Conservation (phyloP, 2,329 filamentous ascomycete species). For the Fusarium palustre region DNA sequence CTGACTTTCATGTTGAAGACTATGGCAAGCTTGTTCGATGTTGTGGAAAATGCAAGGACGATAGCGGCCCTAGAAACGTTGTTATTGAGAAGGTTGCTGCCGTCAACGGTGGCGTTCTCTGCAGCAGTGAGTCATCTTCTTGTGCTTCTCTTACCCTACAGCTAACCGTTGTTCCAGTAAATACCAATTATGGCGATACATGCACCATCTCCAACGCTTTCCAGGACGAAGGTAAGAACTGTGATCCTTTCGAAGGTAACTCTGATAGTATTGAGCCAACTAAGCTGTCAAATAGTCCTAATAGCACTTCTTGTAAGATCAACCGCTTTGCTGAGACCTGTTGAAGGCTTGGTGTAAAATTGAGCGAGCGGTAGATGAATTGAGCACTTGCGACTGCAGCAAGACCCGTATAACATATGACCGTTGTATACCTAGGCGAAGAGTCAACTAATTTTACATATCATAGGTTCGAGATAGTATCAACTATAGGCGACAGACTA, state of each 20-base stretch:
- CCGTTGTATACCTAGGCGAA: background rate
- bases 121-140: conserved; percentile 26
- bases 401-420: background rate
- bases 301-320: conserved; percentile 34
- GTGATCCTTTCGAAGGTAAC: conserved; percentile 38
- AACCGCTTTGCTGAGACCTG: conserved; percentile 33
- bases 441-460: background rate
- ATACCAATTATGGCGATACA: conserved; percentile 45
- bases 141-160: too few species aligned
- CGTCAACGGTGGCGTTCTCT: conserved; percentile 41
- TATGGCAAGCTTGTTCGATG: conserved; percentile 63
- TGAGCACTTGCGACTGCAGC: background rate
- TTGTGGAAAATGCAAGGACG: conserved; percentile 54
- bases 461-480: background rate
- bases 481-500: background rate
- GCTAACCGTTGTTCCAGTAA: conserved; percentile 18
- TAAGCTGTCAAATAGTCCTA: conserved; percentile 37
- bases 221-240: conserved; percentile 39
- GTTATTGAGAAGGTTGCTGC: conserved; percentile 35
- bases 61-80: conserved; percentile 37
- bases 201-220: conserved; percentile 41
- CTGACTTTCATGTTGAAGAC: conserved; percentile 46
- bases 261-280: conserved; percentile 33
- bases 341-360: background rate
- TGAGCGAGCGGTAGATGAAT: background rate